These are phyloP conservation scores for Microcera coccophila DNA, from an alignment of 2,329 filamentous ascomycete species.

Conservation along the genomic window DNA sequence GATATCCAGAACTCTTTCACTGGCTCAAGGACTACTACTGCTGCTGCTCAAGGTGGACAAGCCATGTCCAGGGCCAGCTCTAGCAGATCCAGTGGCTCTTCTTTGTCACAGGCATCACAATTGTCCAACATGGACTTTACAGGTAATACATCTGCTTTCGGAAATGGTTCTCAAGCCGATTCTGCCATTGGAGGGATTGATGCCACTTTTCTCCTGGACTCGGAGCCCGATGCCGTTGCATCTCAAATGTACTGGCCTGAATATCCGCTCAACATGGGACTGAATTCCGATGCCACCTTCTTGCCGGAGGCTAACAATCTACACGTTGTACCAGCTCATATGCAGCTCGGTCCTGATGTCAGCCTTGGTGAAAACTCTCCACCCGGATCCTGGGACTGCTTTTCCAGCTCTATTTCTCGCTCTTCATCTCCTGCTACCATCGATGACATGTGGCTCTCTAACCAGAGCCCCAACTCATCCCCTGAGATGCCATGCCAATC, in stretches of 20 bases:
- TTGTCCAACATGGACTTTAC: conserved; percentile 51
- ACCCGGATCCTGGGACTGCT: conserved; percentile 49
- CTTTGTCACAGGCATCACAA: conserved; percentile 48
- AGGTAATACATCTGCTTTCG: conserved; percentile 46
- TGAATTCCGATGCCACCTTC: conserved; percentile 42
- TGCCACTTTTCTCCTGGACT: conserved; percentile 49
- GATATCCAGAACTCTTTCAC: conserved; percentile 49
- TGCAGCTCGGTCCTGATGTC: conserved; percentile 51
- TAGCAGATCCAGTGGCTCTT: conserved; percentile 39
- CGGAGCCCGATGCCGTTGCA: conserved; percentile 44
- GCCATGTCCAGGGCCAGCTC: conserved; percentile 39
- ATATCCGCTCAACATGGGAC: conserved; percentile 43
- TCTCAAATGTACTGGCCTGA: conserved; percentile 50
- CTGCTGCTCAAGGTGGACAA: conserved; percentile 32
- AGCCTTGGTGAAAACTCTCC: conserved; percentile 49
- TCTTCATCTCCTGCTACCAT: conserved; percentile 48
- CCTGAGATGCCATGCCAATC: conserved; percentile 49
- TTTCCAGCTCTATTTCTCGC: conserved; percentile 51
- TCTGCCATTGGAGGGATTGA: conserved; percentile 46
- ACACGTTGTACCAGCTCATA: conserved; percentile 55
- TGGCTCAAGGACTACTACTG: conserved; percentile 33
- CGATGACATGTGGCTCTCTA: conserved; percentile 46
- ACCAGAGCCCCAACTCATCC: conserved; percentile 42
- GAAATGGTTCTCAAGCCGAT: conserved; percentile 37
- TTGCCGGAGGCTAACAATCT: conserved; percentile 42